Percentiles rank a stretch among this genome's conserved stretches.
Evolutionary conservation across 2,329 filamentous ascomycete genomes (phyloP).

Genomic region (Alternaria consortialis): DNA sequence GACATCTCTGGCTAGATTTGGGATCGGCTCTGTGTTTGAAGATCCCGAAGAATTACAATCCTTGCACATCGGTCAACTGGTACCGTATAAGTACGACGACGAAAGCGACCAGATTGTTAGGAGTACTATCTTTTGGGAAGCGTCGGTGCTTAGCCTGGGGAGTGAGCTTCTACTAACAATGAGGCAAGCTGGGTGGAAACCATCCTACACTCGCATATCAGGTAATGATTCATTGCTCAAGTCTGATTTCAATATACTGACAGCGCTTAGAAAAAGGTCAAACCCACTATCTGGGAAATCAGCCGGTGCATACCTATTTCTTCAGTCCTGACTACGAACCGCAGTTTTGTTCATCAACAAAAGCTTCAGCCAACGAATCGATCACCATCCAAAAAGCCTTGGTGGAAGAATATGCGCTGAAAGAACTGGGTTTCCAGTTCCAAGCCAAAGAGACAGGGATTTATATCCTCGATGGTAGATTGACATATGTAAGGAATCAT

Average conservation of each 20-base stretch:
- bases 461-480: too few relatives aligned
- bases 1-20: background rate
- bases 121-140: conserved; percentile 34
- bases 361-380: background rate
- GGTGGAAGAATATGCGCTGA: conserved; percentile 6
- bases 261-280: conserved; percentile 12
- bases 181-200: conserved; percentile 30
- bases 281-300: conserved; percentile 31
- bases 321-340: conserved; percentile 32
- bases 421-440: background rate
- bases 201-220: conserved; percentile 27
- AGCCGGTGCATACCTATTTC: conserved; percentile 34
- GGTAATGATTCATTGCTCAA: conserved; percentile 7
- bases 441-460: background rate
- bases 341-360: conserved; percentile 17
- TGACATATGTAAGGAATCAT: too few relatives aligned
- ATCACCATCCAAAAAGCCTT: conserved; percentile 7
- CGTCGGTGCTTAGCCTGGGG: conserved; percentile 18
- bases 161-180: conserved; percentile 31
- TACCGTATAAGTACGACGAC: background rate
- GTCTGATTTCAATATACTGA: background rate
- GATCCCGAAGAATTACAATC: background rate
- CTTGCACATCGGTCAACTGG: background rate
- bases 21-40: conserved; percentile 2
- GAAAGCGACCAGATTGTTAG: background rate